phyloP scores from a whole-genome alignment of 768 basidiomycete genomes.

The Psilocybe subaeruginosa region DNA sequence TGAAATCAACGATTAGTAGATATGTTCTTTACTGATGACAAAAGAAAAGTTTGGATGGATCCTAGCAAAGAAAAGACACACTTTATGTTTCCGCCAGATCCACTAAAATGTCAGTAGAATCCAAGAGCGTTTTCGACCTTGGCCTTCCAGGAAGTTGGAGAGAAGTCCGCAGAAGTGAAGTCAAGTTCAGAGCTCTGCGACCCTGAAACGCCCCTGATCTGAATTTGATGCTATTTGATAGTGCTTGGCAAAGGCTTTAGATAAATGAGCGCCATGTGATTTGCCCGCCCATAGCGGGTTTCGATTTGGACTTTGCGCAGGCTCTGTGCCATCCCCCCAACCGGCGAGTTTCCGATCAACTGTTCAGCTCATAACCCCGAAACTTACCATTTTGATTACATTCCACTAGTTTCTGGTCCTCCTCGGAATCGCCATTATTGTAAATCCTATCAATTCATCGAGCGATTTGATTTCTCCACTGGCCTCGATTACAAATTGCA shows the following conservation, averaged over 20 bases:
- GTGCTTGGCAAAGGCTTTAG: background rate
- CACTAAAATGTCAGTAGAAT: background rate
- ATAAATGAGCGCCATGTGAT: background rate
- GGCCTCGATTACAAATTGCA: too few relatives aligned
- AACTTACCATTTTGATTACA: background rate
- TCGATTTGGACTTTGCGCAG: background rate
- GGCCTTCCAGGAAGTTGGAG: background rate
- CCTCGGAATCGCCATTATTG: background rate
- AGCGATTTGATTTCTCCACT: background rate
- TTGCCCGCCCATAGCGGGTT: background rate
- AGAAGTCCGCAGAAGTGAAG: background rate
- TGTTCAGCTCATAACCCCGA: too few relatives aligned
- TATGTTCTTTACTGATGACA: too few relatives aligned
- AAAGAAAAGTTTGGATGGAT: too few relatives aligned
- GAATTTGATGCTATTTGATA: background rate
- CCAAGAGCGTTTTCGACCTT: background rate
- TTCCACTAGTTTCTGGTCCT: background rate
- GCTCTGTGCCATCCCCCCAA: too few relatives aligned
- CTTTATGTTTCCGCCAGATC: too few relatives aligned
- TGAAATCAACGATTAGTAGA: too few relatives aligned
- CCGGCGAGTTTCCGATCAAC: too few relatives aligned
- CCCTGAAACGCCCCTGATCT: background rate
- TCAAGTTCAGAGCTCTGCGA: background rate
- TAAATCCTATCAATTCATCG: background rate
- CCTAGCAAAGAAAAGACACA: too few relatives aligned